Base-by-base conservation (phyloP, 2,329 filamentous ascomycete species). In the Albifimbria verrucaria region DNA sequence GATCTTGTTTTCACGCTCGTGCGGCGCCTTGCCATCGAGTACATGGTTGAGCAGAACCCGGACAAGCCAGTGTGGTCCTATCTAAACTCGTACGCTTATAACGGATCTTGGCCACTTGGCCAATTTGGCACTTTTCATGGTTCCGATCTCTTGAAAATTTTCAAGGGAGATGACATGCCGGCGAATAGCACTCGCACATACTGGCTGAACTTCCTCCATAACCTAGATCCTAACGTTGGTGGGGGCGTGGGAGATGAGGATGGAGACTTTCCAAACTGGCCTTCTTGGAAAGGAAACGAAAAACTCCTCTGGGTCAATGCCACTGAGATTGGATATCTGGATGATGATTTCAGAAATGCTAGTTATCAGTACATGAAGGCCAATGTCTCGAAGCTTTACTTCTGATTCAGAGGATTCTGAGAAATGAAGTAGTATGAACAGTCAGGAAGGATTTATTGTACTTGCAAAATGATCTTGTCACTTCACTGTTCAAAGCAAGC, bases 61-160 rank as follows among this genome's bases (percentile, higher is more conserved):
- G 17, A 20, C 7, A 20, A 48, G 23, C 41, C 56, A 3, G 11
- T 53, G 15, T 57, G 51, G 48, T 50, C 55, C 10, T 57, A 49
- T 21, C 21, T 43, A 12, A 21, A 32, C 15, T 52, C 50, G 17
- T 51, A 51, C 18, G n/a, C n/a, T n/a, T n/a, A n/a, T n/a, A n/a
- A n/a, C n/a, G n/a, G n/a, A n/a, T n/a, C n/a, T n/a, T n/a, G n/a
- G n/a, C n/a, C n/a, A n/a, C n/a, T n/a, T n/a, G 26, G 26, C 26
- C 7, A 32, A 32, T 7, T 32, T 32, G 26, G 26, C 15, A 32
- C 26, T 15, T 7, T 15, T 15, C 26, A 32, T 32, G 26, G 26
- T 15, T 15, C 15, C 26, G 26, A 32, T 32, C 26, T 32, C 26
- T 15, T 32, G 26, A 15, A 9, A 15, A 7, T 32, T 32, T 32